phyloP scores from a whole-genome alignment of 1,284 basidiomycete genomes.

The Sphagnurus paluster region DNA sequence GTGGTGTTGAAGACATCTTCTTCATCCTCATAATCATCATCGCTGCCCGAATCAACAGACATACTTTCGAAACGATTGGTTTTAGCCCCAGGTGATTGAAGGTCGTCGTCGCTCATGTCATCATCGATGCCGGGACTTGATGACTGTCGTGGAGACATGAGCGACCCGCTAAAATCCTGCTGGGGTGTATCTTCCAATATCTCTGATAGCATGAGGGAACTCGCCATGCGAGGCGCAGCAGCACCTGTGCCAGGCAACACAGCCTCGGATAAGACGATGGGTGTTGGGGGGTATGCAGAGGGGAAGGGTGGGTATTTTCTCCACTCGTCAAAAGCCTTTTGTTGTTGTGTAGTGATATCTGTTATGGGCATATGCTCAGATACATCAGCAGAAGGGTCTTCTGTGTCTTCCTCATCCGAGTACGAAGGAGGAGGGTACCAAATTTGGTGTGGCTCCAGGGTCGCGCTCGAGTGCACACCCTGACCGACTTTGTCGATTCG shows the following conservation, averaged over 20 bases:
- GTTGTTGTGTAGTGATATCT: slow-evolving; percentile 7
- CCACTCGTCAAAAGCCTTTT: slow-evolving; percentile 41
- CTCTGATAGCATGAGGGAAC: slow-evolving; percentile 10
- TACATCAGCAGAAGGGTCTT: not conserved
- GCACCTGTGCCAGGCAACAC: slow-evolving; percentile 18
- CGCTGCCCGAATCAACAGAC: slow-evolving; percentile 31
- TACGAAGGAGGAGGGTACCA: slow-evolving; percentile 42
- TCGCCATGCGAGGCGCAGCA: slow-evolving; percentile 2
- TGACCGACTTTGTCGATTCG: slow-evolving; percentile 11
- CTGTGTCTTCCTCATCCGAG: slow-evolving; percentile 28
- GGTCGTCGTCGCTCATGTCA: slow-evolving; percentile 54
- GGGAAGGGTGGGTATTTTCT: slow-evolving; percentile 43
- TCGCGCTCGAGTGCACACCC: slow-evolving; percentile 6
- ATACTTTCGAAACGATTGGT: slow-evolving; percentile 26
- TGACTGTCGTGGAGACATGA: slow-evolving; percentile 61
- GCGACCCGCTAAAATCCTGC: slow-evolving; percentile 62
- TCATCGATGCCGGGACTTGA: slow-evolving; percentile 55
- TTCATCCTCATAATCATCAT: slow-evolving; percentile 47
- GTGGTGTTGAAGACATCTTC: slow-evolving; percentile 69
- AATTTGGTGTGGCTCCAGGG: slow-evolving; percentile 28
- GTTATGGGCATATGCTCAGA: slow-evolving; percentile 2
- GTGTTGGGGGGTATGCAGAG: slow-evolving; percentile 44
- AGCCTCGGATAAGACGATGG: slow-evolving; percentile 24
- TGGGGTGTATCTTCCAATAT: slow-evolving; percentile 24
- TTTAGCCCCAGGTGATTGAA: slow-evolving; percentile 31